A percentile compares a stretch with the other conserved stretches of the same genome.
These are phyloP conservation scores for Vararia minispora DNA, from an alignment of 768 basidiomycete species.

Conservation along the genomic window DNA sequence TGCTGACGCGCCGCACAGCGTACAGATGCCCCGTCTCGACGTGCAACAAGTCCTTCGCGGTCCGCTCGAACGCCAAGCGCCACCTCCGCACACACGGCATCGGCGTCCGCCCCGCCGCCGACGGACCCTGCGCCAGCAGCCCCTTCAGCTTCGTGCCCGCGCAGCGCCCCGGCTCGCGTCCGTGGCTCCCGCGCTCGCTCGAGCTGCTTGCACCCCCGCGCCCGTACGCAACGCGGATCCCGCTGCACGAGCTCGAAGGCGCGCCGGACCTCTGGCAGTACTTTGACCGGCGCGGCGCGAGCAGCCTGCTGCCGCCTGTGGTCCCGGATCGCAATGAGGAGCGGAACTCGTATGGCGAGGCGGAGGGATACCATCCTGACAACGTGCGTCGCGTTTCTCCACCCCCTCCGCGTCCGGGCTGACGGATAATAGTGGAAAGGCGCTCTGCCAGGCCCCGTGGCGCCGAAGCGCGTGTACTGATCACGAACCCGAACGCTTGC, in stretches of 20 bases:
- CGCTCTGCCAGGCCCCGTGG: slow-evolving; percentile 26
- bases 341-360: slow-evolving; percentile 19
- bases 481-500: no score
- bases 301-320: not conserved
- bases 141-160: no score
- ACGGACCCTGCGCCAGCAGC: no score
- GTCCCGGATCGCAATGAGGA: slow-evolving; percentile 22
- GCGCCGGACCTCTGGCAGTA: no score
- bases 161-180: no score
- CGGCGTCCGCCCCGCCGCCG: slow-evolving; percentile 20
- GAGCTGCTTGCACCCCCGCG: no score
- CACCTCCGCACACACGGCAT: slow-evolving; percentile 71
- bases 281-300: not conserved
- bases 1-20: no score
- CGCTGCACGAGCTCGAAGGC: no score
- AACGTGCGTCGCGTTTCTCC: slow-evolving; percentile 16
- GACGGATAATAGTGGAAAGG: not conserved
- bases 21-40: slow-evolving; percentile 43
- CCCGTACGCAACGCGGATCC: no score
- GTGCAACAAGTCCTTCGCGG: slow-evolving; percentile 61
- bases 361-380: slow-evolving; percentile 24
- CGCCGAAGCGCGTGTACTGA: no score
- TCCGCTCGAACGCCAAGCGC: slow-evolving; percentile 72
- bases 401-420: slow-evolving; percentile 1
- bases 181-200: no score